A percentile compares a stretch with the other conserved stretches of the same genome.
Evolutionary conservation across 2,329 filamentous ascomycete species (phyloP).

Genomic region (Paraphaeosphaeria sporulosa): DNA sequence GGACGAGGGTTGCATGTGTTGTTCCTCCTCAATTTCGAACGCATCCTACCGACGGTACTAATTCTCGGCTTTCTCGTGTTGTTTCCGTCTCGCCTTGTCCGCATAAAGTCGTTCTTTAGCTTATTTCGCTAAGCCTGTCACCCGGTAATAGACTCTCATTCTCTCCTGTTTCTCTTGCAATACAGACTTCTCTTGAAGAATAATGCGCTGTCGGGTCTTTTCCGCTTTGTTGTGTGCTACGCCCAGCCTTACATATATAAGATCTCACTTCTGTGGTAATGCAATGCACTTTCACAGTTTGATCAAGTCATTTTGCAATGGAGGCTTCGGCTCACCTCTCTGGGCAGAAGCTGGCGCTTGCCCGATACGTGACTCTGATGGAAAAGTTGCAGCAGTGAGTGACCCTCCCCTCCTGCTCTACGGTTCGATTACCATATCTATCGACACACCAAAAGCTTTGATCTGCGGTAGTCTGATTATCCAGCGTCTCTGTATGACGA

Average conservation of each 20-base stretch:
- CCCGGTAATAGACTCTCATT: too few species aligned
- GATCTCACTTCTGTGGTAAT: not conserved
- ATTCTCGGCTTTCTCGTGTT: not conserved
- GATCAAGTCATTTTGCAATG: not conserved
- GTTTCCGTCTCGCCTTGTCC: conserved; percentile 13
- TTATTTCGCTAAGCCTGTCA: too few species aligned
- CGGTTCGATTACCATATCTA: not conserved
- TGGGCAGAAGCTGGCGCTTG: not conserved
- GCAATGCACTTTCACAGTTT: not conserved
- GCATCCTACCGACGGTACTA: conserved; percentile 2
- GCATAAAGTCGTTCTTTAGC: too few species aligned
- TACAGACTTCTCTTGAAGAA: too few species aligned
- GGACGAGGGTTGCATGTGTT: conserved; percentile 22
- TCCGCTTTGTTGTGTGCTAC: too few species aligned
- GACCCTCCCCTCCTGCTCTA: not conserved
- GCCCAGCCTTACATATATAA: not conserved
- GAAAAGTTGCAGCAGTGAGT: not conserved
- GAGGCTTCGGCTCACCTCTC: not conserved
- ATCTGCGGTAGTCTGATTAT: not conserved
- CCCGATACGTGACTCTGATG: not conserved
- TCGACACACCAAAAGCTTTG: not conserved
- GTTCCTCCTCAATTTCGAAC: conserved; percentile 29
- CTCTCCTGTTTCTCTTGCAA: too few species aligned
- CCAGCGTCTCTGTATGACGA: not conserved
- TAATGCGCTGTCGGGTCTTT: too few species aligned